Evolutionary conservation across 495 filamentous ascomycete genomes (phyloP).

Genomic region (Xanthoparmelia taractica): DNA sequence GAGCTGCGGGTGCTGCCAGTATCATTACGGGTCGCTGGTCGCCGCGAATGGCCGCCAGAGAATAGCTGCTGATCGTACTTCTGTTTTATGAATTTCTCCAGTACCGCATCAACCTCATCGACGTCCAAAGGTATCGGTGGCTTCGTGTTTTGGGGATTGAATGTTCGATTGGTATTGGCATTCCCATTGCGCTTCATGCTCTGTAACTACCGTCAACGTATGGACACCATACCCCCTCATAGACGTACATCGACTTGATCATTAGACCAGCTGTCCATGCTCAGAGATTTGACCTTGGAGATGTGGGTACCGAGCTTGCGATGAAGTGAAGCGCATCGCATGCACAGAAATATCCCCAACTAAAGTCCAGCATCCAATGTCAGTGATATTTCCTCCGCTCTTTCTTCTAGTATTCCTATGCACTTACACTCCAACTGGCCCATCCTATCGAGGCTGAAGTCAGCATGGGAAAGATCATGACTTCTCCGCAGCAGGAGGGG

Average conservation of each 20-base stretch:
- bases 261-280: constrained; percentile 92
- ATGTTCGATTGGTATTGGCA: constrained; percentile 69
- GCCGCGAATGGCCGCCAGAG: constrained; percentile 39
- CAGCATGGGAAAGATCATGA: not conserved
- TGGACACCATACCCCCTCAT: not conserved
- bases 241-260: constrained; percentile 86
- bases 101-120: constrained; percentile 83
- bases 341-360: constrained; percentile 94
- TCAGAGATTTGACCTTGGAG: constrained; percentile 95
- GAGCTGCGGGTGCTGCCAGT: constrained; percentile 45
- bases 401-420: not conserved
- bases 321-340: constrained; percentile 93
- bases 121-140: constrained; percentile 77
- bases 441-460: constrained; percentile 53
- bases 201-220: constrained; percentile 40
- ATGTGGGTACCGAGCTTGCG: constrained; percentile 96
- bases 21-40: constrained; percentile 34
- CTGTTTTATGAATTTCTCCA: constrained; percentile 89
- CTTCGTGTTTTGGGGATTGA: constrained; percentile 75
- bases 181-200: constrained; percentile 92
- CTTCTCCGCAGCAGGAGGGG: constrained; percentile 11
- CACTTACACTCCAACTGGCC: constrained; percentile 96
- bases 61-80: constrained; percentile 72
- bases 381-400: constrained; percentile 3
- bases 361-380: constrained; percentile 31